A percentile compares a stretch with the other conserved stretches of the same genome.
phyloP scores from a whole-genome alignment of 2,329 filamentous ascomycete genomes.

The Tolypocladium paradoxum region DNA sequence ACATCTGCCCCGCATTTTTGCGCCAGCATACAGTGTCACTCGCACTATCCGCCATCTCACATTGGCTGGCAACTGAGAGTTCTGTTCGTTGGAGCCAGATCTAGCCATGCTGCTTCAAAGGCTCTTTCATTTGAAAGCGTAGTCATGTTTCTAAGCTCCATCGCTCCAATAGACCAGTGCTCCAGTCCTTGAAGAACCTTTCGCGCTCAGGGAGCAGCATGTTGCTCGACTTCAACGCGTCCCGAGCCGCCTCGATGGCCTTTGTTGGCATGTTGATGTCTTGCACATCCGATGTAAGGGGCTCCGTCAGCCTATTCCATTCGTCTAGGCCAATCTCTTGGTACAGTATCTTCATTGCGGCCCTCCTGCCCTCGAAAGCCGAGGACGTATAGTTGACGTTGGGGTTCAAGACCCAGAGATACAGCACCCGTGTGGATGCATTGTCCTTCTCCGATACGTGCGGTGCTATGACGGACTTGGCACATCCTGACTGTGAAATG shows the following conservation, averaged over 20 bases:
- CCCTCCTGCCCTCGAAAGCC: conserved; percentile 12
- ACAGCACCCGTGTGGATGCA: conserved; percentile 19
- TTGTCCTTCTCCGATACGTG: conserved; percentile 5
- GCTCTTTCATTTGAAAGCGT: not conserved
- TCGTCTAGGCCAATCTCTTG: conserved; percentile 29
- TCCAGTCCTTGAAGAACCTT: conserved; percentile 53
- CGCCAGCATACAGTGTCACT: no score
- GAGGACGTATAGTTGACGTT: conserved; percentile 41
- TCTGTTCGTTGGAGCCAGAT: not conserved
- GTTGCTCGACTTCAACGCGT: conserved; percentile 36
- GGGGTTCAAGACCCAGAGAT: conserved; percentile 47
- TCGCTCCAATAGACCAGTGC: conserved; percentile 48
- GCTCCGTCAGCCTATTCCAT: conserved; percentile 38
- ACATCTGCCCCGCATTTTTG: not conserved
- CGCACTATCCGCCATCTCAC: not conserved
- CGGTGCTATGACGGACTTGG: conserved; percentile 42
- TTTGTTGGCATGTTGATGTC: conserved; percentile 43
- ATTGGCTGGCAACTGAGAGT: not conserved
- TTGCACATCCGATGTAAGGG: conserved; percentile 44
- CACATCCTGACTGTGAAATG: conserved; percentile 44
- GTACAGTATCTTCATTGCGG: conserved; percentile 45
- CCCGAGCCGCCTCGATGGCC: conserved; percentile 34
- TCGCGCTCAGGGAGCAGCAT: conserved; percentile 42
- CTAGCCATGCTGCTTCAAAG: not conserved
- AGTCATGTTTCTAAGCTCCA: conserved; percentile 13